Percentiles rank a stretch among this genome's conserved stretches.
phyloP scores from a whole-genome alignment of 2,329 filamentous ascomycete genomes.

The Neofusicoccum laricinum region DNA sequence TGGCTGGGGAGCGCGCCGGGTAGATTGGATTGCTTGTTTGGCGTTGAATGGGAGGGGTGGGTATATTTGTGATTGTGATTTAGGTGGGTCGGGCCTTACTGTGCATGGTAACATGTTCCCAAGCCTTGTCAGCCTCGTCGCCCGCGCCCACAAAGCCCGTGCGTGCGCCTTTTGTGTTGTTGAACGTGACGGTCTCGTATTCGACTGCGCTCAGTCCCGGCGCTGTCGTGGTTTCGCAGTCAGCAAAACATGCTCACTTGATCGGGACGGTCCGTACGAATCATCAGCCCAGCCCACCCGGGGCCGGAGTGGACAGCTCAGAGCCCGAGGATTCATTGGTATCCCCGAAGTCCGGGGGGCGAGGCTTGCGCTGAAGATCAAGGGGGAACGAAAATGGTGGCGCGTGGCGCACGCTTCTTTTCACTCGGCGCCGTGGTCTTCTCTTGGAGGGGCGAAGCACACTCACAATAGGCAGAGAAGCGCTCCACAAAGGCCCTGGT shows the following conservation, averaged over 20 bases:
- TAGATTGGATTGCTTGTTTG: slow-evolving; percentile 10
- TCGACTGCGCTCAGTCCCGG: slow-evolving; percentile 2
- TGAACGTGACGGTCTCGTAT: slow-evolving; percentile 5
- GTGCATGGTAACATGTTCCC: slow-evolving; percentile 52
- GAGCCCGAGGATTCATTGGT: too few species aligned
- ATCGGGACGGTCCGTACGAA: background rate
- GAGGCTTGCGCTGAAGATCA: too few species aligned
- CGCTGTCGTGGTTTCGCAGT: background rate
- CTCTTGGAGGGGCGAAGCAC: background rate
- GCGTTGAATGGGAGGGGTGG: background rate
- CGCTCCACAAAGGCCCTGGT: background rate
- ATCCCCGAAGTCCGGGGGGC: too few species aligned
- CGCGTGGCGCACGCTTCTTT: too few species aligned
- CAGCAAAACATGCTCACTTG: background rate
- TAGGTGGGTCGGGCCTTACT: slow-evolving; percentile 25
- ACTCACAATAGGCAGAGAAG: slow-evolving; percentile 13
- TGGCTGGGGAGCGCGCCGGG: too few species aligned
- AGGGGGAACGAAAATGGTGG: too few species aligned
- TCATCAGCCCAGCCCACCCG: too few species aligned
- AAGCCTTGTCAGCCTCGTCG: slow-evolving; percentile 56
- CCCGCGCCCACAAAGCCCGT: slow-evolving; percentile 55
- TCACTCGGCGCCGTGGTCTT: too few species aligned
- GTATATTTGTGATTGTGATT: background rate
- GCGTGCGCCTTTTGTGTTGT: background rate
- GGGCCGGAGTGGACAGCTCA: too few species aligned